These are phyloP conservation scores for Hymenoscyphus repandus DNA, from an alignment of 2,329 filamentous ascomycete genomes.

Conservation along the genomic window DNA sequence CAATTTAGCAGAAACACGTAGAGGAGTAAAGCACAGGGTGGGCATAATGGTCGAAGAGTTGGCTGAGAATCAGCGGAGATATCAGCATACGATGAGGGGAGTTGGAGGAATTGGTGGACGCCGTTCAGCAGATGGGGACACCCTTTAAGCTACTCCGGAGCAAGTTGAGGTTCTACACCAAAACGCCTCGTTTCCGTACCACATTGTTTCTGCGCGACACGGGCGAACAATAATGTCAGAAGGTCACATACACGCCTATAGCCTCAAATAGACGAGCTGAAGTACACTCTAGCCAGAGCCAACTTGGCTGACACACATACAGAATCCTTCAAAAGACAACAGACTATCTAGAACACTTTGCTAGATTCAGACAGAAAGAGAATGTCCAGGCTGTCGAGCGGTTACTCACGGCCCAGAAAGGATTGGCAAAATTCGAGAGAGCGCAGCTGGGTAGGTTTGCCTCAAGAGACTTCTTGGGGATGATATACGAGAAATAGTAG, in stretches of 20 bases:
- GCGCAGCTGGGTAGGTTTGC: constrained; percentile 72
- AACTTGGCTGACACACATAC: constrained; percentile 2
- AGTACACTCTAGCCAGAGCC: neutral
- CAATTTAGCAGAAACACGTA: too few species aligned
- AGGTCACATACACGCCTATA: neutral
- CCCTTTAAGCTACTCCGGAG: too few species aligned
- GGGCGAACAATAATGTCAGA: neutral
- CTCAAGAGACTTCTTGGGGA: constrained; percentile 1
- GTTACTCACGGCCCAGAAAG: constrained; percentile 70
- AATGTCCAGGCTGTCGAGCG: constrained; percentile 93
- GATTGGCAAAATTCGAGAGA: constrained; percentile 87
- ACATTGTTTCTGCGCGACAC: neutral
- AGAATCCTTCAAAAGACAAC: constrained; percentile 81
- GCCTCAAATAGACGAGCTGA: too few species aligned
- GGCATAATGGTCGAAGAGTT: too few species aligned
- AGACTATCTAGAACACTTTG: constrained; percentile 90
- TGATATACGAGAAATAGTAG: constrained; percentile 4
- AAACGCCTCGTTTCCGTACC: too few species aligned
- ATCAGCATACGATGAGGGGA: too few species aligned
- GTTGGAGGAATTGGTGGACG: too few species aligned
- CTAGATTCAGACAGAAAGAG: constrained; percentile 91
- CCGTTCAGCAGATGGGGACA: too few species aligned
- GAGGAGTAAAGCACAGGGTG: neutral
- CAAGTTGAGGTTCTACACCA: too few species aligned
- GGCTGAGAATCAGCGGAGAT: too few species aligned